These are phyloP conservation scores for Ogataea populi-albae DNA, from an alignment of 805 yeast species.

Conservation along the genomic window DNA sequence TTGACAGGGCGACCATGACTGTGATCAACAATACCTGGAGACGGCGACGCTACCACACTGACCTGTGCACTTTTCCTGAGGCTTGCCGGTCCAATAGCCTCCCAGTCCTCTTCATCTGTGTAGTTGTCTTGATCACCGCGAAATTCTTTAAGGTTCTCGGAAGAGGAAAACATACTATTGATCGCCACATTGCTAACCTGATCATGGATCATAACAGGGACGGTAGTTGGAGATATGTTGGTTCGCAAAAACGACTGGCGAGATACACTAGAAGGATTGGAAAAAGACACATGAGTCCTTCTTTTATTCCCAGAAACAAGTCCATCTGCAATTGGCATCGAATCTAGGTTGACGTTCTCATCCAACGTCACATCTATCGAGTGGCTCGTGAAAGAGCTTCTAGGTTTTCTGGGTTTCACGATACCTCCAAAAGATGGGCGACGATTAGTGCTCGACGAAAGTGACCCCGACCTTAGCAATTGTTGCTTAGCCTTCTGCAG, in stretches of 20 bases:
- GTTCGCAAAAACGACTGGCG: conserved; percentile 42
- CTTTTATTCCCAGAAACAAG: conserved; percentile 23
- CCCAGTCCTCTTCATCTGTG: conserved; percentile 98
- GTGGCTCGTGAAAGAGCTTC: conserved; percentile 32
- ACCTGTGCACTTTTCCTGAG: conserved; percentile 35
- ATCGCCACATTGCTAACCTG: conserved; percentile 27
- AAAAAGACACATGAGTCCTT: conserved; percentile 35
- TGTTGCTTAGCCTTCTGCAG: conserved; percentile 11
- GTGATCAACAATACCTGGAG: conserved; percentile 13
- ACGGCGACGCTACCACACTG: conserved; percentile 20
- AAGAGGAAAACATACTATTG: conserved; percentile 18
- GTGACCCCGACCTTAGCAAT: conserved; percentile 22
- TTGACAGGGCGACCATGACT: conserved; percentile 9
- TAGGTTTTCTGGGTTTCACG: conserved; percentile 33
- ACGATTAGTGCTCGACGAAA: conserved; percentile 19
- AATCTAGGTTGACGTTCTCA: conserved; percentile 23
- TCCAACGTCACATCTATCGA: conserved; percentile 32
- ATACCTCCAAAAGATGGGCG: conserved; percentile 36
- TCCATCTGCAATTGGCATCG: conserved; percentile 27
- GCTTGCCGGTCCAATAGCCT: conserved; percentile 75
- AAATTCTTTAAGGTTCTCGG: conserved; percentile 15
- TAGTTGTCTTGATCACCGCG: conserved; percentile 42
- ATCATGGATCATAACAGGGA: conserved; percentile 26
- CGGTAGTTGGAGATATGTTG: conserved; percentile 27
- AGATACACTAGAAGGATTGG: conserved; percentile 31